Conservation (phyloP, 352 stramenopile species). For the Globisporangium lucens region DNA sequence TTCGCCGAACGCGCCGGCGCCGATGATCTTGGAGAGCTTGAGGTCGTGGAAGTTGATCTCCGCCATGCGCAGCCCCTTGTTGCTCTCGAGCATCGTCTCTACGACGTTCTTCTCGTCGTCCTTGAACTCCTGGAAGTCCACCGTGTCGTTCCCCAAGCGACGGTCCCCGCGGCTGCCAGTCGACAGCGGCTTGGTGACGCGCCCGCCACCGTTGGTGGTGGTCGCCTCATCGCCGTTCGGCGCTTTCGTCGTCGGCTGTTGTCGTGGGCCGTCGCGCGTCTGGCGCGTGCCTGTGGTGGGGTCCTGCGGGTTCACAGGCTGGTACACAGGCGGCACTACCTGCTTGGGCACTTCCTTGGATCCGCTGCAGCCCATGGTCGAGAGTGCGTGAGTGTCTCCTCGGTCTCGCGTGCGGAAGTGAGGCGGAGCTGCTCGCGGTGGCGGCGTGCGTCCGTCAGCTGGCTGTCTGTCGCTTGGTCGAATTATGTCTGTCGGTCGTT, state of each 20-base stretch:
- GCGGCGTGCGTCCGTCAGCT: neutral
- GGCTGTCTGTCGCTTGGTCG: slow-evolving; percentile 9
- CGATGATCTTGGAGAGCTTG: slow-evolving; percentile 88
- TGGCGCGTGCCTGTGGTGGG: slow-evolving; percentile 1
- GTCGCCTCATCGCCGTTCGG: neutral
- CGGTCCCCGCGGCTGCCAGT: neutral
- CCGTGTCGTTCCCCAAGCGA: slow-evolving; percentile 38
- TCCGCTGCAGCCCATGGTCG: slow-evolving; percentile 15
- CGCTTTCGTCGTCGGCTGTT: neutral
- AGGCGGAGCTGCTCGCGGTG: slow-evolving; percentile 1
- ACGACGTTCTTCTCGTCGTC: slow-evolving; percentile 86
- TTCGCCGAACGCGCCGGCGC: slow-evolving; percentile 79
- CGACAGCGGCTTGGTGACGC: slow-evolving; percentile 6
- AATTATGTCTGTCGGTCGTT: slow-evolving; percentile 1
- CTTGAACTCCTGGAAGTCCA: slow-evolving; percentile 85
- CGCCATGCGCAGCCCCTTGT: slow-evolving; percentile 83
- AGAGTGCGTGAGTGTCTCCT: neutral
- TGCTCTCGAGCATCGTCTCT: slow-evolving; percentile 87
- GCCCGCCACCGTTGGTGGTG: neutral
- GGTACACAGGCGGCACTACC: neutral
- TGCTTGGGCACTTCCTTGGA: slow-evolving; percentile 12
- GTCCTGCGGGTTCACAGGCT: slow-evolving; percentile 10
- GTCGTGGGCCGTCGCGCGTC: neutral
- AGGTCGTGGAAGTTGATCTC: slow-evolving; percentile 89
- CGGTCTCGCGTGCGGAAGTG: slow-evolving; percentile 3